Evolutionary conservation across 495 filamentous ascomycete genomes (phyloP), one percentile per base, ranked within the genome.

Genomic region (Xylaria telfairii): DNA sequence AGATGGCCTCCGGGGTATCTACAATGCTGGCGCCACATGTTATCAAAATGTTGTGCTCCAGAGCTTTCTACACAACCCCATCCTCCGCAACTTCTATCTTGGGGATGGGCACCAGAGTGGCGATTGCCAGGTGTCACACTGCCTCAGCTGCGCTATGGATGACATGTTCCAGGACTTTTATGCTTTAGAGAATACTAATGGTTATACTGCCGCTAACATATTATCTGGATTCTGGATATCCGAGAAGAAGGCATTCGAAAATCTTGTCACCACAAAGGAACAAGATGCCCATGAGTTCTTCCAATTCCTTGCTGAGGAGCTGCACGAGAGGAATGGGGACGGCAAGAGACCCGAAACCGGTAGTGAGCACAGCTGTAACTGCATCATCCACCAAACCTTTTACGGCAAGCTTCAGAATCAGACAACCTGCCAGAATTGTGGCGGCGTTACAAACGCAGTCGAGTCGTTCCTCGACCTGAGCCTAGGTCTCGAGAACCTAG

Each of bases 251-350:
- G 78, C 79, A 5, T 83, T 84, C 28, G 82, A 94, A 85, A 88
- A 91, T n/a, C 86, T 97, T 32, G 92, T 93, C 12, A 93, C 93
- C n/a, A 94, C 95, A 74, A 90, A 92, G 70, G 93, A 97, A 80
- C 95, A 97, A 81, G 95, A 98, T 77, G 93, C 94, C 1, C 94
- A 98, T 78, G 95, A 98, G 76, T 98, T 95, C 79, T 93, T 97
- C 82, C 92, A 96, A 77, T 97, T 96, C 76, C 86, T 98, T 5
- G 89, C 95, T 44, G 93, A 97, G 79, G 89, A 93, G 75, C 87
- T 98, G 1, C 94, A 97, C 69, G 83, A 87, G 69, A 88, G 88
- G 57, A 92, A 90, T 75, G 85, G 87, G 4, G 86, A 87, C 65
- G 86, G 85, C 39, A 85, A 83, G 73, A 84, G 80, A 71, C 81